Percentiles rank a stretch among this genome's conserved stretches.
phyloP scores from a whole-genome alignment of 2,329 filamentous ascomycete genomes.

The Intubia oerlemansii region DNA sequence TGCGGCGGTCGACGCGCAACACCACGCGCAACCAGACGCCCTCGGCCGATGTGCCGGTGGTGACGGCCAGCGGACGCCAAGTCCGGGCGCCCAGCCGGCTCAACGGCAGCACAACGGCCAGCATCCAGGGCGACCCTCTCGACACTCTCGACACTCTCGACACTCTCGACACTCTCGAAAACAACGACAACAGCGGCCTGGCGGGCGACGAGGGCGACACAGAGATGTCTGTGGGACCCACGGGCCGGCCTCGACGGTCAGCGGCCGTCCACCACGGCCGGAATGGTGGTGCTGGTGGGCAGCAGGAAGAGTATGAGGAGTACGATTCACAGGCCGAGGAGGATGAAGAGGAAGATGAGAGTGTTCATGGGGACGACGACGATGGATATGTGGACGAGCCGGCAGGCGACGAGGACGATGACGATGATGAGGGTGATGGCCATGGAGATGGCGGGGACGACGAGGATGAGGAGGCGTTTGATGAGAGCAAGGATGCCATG shows the following conservation, averaged over 20 bases:
- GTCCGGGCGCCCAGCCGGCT: constrained; percentile 47
- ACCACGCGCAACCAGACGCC: constrained; percentile 57
- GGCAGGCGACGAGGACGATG: constrained; percentile 21
- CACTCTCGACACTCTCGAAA: too few species aligned
- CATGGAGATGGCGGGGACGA: too few species aligned
- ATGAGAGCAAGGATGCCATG: constrained; percentile 30
- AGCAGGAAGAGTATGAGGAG: constrained; percentile 16
- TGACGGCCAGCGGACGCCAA: constrained; percentile 76
- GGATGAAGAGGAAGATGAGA: constrained; percentile 42
- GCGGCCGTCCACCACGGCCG: constrained; percentile 26
- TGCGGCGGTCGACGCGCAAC: constrained; percentile 51
- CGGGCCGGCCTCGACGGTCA: constrained; percentile 27
- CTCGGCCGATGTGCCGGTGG: constrained; percentile 41
- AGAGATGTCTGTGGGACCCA: constrained; percentile 19
- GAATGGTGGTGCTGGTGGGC: constrained; percentile 32
- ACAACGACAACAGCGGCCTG: constrained; percentile 10
- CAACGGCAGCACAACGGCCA: constrained; percentile 29
- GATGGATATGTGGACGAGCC: constrained; percentile 30
- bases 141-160: too few species aligned
- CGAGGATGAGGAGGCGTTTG: constrained; percentile 34
- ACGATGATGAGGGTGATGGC: too few species aligned
- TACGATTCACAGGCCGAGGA: constrained; percentile 28
- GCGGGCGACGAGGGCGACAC: constrained; percentile 8
- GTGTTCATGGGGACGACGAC: constrained; percentile 56
- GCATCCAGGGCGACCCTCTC: constrained; percentile 21